Evolutionary conservation across 2,329 filamentous ascomycete genomes (phyloP).

Genomic region (Hirsutella rhossiliensis): DNA sequence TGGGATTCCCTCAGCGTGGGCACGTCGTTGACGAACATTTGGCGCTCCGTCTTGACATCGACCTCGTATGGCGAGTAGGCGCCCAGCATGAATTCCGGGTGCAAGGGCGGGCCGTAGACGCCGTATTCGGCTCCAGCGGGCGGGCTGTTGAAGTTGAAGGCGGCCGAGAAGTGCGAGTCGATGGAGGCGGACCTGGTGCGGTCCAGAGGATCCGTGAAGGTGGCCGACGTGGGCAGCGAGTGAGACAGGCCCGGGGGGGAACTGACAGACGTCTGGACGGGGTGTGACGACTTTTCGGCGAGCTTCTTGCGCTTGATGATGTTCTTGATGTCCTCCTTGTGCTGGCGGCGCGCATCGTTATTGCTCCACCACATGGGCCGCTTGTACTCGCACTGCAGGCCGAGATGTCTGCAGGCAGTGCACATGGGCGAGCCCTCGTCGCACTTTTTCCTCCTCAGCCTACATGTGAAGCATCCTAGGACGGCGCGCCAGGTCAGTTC

Average conservation of each 20-base stretch:
- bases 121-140: constrained; percentile 43
- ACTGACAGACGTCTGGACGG: constrained; percentile 42
- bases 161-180: constrained; percentile 63
- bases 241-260: constrained; percentile 71
- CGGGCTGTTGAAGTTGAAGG: constrained; percentile 61
- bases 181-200: constrained; percentile 66
- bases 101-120: constrained; percentile 52
- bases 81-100: constrained; percentile 44
- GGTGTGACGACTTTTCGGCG: constrained; percentile 64
- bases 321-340: constrained; percentile 94
- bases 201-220: constrained; percentile 62
- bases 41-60: constrained; percentile 89
- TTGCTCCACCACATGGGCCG: constrained; percentile 96
- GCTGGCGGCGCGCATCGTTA: constrained; percentile 68
- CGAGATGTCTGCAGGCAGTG: constrained; percentile 60
- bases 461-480: constrained; percentile 56
- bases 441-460: constrained; percentile 57
- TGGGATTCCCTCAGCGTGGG: constrained; percentile 77
- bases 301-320: constrained; percentile 97
- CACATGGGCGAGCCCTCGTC: constrained; percentile 52
- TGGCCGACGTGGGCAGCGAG: constrained; percentile 70
- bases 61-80: constrained; percentile 76
- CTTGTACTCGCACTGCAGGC: constrained; percentile 90
- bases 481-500: background rate
- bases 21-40: constrained; percentile 87